Evolutionary conservation across 2,329 filamentous ascomycete species (phyloP).

Genomic region (Arthroderma sp.): DNA sequence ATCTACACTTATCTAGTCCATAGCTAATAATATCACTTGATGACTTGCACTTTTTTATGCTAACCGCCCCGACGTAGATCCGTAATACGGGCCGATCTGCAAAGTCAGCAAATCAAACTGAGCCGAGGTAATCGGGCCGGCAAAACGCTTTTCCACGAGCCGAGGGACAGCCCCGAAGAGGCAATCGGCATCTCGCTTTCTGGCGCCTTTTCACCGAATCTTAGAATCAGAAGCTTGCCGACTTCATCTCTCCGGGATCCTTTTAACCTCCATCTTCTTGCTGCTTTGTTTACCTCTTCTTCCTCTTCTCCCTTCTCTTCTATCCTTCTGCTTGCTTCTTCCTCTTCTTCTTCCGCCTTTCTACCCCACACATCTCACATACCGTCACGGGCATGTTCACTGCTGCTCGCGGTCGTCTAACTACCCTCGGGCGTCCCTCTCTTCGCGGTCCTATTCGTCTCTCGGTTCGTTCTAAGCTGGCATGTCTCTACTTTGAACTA

Average conservation of each 20-base stretch:
- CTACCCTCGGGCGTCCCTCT: conserved; percentile 27
- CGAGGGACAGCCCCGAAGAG: no score
- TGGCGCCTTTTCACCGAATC: no score
- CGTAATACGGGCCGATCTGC: no score
- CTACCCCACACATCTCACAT: conserved; percentile 4
- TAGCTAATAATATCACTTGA: no score
- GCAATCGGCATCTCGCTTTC: no score
- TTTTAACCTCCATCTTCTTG: conserved; percentile 11
- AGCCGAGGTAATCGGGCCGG: no score
- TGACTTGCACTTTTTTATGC: no score
- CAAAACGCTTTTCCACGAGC: no score
- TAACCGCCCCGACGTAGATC: no score
- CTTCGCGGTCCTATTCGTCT: conserved; percentile 21
- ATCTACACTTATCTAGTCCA: no score
- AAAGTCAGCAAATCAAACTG: no score
- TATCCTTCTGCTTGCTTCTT: conserved; percentile 5
- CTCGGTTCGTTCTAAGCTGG: conserved; percentile 14
- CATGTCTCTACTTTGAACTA: not conserved
- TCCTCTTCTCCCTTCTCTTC: conserved; percentile 8
- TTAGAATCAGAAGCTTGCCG: no score
- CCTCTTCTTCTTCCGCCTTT: not conserved
- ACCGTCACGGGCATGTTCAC: conserved; percentile 25
- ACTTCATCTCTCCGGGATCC: not conserved
- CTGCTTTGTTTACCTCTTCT: conserved; percentile 6
- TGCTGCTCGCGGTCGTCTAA: conserved; percentile 31